These are phyloP conservation scores for Fragilaria radians DNA, from an alignment of 108 stramenopile genomes.

Conservation along the genomic window DNA sequence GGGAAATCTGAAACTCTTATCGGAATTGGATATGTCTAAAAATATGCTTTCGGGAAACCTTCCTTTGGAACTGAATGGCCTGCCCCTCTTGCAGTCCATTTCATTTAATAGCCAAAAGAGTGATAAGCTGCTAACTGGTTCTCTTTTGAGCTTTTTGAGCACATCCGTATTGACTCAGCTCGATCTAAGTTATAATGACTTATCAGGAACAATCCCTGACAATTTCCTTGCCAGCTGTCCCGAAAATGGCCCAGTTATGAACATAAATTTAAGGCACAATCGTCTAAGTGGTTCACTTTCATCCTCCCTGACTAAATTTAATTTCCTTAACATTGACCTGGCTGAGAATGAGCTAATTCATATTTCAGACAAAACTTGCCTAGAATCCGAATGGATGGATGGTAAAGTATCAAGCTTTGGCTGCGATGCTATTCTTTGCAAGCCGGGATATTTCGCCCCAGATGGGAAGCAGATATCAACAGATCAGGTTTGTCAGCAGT, in stretches of 20 bases:
- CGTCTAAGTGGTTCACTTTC: slow-evolving; percentile 35
- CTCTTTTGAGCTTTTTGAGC: background rate
- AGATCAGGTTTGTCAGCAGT: slow-evolving; percentile 33
- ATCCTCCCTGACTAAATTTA: slow-evolving; percentile 29
- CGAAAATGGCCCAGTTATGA: slow-evolving; percentile 8
- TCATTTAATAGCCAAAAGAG: background rate
- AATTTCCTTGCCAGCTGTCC: slow-evolving; percentile 4
- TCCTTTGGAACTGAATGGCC: slow-evolving; percentile 34
- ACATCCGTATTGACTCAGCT: background rate
- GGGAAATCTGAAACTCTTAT: slow-evolving; percentile 28
- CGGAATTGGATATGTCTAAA: slow-evolving; percentile 34
- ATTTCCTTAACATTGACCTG: slow-evolving; percentile 59
- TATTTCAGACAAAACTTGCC: slow-evolving; percentile 47
- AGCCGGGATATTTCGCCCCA: slow-evolving; percentile 35
- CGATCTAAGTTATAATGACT: slow-evolving; percentile 16
- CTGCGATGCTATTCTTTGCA: slow-evolving; percentile 54
- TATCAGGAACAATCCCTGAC: slow-evolving; percentile 20
- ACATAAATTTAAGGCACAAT: slow-evolving; percentile 35
- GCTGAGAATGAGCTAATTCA: slow-evolving; percentile 54
- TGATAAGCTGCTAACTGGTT: background rate
- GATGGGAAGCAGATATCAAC: slow-evolving; percentile 51
- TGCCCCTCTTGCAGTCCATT: slow-evolving; percentile 9
- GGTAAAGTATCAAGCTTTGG: slow-evolving; percentile 29
- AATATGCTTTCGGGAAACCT: slow-evolving; percentile 58
- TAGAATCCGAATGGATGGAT: slow-evolving; percentile 24